phyloP scores from a whole-genome alignment of 2,329 filamentous ascomycete species.

The Capronia epimyces region DNA sequence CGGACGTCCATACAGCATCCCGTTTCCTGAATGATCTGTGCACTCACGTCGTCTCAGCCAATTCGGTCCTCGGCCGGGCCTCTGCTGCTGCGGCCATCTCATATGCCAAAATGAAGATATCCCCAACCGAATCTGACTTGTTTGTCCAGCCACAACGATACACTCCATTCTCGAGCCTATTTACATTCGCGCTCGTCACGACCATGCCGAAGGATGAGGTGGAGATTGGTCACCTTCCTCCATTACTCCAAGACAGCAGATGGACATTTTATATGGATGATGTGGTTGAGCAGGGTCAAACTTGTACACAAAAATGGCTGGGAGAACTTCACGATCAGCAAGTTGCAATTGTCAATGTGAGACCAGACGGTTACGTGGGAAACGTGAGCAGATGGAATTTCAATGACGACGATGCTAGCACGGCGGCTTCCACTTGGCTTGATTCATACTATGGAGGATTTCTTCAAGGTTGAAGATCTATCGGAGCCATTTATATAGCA shows the following conservation, averaged over 20 bases:
- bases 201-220: slow-evolving; percentile 58
- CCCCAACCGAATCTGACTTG: slow-evolving; percentile 56
- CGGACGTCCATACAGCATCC: slow-evolving; percentile 52
- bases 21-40: slow-evolving; percentile 59
- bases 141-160: slow-evolving; percentile 65
- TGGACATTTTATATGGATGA: slow-evolving; percentile 72
- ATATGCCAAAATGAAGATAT: slow-evolving; percentile 55
- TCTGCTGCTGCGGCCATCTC: slow-evolving; percentile 57
- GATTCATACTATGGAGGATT: slow-evolving; percentile 49
- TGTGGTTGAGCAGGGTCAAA: slow-evolving; percentile 49
- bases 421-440: slow-evolving; percentile 44
- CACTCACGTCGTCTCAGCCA: slow-evolving; percentile 46
- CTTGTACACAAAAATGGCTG: slow-evolving; percentile 65
- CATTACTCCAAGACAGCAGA: slow-evolving; percentile 56
- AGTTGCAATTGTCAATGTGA: slow-evolving; percentile 61
- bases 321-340: slow-evolving; percentile 53
- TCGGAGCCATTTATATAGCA: not conserved
- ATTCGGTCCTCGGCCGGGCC: slow-evolving; percentile 55
- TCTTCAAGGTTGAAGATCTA: slow-evolving; percentile 34
- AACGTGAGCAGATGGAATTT: slow-evolving; percentile 47
- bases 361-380: slow-evolving; percentile 70
- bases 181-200: slow-evolving; percentile 65
- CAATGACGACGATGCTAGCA: slow-evolving; percentile 31
- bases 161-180: slow-evolving; percentile 60
- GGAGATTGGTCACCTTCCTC: slow-evolving; percentile 61